Evolutionary conservation across 768 basidiomycete genomes (phyloP).

Genomic region (Clathrus columnatus): DNA sequence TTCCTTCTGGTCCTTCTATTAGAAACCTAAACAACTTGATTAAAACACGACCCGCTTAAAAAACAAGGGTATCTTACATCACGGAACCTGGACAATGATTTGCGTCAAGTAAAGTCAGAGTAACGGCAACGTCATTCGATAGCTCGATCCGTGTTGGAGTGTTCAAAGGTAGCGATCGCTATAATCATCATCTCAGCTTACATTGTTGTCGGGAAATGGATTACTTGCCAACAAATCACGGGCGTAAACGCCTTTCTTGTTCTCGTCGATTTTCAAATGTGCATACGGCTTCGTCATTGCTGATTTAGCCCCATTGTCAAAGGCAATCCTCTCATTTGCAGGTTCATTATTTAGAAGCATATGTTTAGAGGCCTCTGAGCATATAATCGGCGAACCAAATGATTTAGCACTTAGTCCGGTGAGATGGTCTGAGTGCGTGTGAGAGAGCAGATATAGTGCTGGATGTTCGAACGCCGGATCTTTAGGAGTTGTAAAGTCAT

Average conservation of each 20-base stretch:
- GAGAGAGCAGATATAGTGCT: slow-evolving; percentile 68
- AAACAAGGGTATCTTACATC: slow-evolving; percentile 48
- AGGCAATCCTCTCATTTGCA: slow-evolving; percentile 52
- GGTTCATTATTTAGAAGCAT: slow-evolving; percentile 78
- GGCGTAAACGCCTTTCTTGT: slow-evolving; percentile 47
- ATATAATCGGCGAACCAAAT: slow-evolving; percentile 65
- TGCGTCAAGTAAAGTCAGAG: slow-evolving; percentile 76
- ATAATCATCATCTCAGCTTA: neutral
- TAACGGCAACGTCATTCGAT: slow-evolving; percentile 47
- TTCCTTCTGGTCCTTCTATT: slow-evolving; percentile 58
- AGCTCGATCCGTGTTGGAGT: slow-evolving; percentile 56
- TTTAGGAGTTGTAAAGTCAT: slow-evolving; percentile 56
- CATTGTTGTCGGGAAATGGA: neutral
- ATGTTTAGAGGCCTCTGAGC: slow-evolving; percentile 76
- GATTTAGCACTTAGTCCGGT: slow-evolving; percentile 65
- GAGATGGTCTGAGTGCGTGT: slow-evolving; percentile 87
- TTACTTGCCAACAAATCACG: slow-evolving; percentile 59
- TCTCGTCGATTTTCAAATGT: slow-evolving; percentile 53
- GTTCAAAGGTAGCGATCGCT: slow-evolving; percentile 55
- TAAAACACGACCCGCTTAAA: neutral
- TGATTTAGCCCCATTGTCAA: slow-evolving; percentile 40
- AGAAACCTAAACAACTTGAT: slow-evolving; percentile 55
- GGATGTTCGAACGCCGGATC: slow-evolving; percentile 25
- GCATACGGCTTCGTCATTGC: slow-evolving; percentile 51
- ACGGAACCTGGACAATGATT: slow-evolving; percentile 94